Conservation (phyloP, 208 protist species). For the Crithidia bombi region DNA sequence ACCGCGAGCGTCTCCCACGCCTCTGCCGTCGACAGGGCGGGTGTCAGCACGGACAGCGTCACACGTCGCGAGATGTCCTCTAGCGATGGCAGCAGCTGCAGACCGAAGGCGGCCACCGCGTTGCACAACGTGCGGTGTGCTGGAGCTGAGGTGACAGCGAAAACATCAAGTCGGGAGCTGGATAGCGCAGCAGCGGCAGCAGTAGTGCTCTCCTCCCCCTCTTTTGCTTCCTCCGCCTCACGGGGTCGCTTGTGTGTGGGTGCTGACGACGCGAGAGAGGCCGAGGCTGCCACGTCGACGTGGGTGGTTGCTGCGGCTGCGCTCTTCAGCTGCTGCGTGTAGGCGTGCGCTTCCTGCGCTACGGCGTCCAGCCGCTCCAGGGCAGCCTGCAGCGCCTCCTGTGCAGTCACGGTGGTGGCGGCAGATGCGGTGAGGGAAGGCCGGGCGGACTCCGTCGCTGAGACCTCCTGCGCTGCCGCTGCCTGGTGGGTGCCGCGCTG, state of each 20-base stretch:
- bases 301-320: neutral
- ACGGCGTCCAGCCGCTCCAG: slow-evolving; percentile 56
- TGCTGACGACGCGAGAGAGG: neutral
- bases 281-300: neutral
- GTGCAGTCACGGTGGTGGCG: slow-evolving; percentile 19
- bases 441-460: slow-evolving; percentile 5
- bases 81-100: slow-evolving; percentile 64
- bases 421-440: slow-evolving; percentile 17
- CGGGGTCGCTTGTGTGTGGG: slow-evolving; percentile 20
- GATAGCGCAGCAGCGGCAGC: neutral
- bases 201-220: neutral
- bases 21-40: slow-evolving; percentile 42
- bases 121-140: slow-evolving; percentile 46
- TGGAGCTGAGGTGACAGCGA: slow-evolving; percentile 53
- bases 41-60: slow-evolving; percentile 49
- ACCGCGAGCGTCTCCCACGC: slow-evolving; percentile 61
- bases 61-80: slow-evolving; percentile 56
- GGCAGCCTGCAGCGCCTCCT: slow-evolving; percentile 34
- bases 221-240: neutral
- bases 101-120: slow-evolving; percentile 38
- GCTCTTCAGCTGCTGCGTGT: slow-evolving; percentile 29
- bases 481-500: slow-evolving; percentile 11
- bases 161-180: slow-evolving; percentile 40
- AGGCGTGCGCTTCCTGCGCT: slow-evolving; percentile 53
- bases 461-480: slow-evolving; percentile 7